These are phyloP conservation scores for Phytophthora ohioensis DNA, from an alignment of 352 stramenopile genomes.

Conservation along the genomic window DNA sequence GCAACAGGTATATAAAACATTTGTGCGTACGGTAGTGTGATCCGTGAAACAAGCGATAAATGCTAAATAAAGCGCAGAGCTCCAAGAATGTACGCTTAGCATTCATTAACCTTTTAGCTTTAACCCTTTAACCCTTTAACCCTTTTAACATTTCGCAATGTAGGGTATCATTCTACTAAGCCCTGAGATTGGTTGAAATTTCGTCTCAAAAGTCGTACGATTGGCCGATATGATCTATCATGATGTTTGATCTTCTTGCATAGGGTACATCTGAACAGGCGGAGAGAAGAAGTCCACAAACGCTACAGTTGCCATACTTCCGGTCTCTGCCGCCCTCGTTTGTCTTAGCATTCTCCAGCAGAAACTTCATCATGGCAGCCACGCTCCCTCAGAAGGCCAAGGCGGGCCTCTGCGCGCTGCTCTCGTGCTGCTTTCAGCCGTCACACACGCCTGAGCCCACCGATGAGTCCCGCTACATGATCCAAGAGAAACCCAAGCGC, in stretches of 20 bases:
- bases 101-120: neutral
- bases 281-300: slow-evolving; percentile 3
- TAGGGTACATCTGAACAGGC: slow-evolving; percentile 15
- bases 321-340: slow-evolving; percentile 6
- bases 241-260: slow-evolving; percentile 24
- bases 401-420: slow-evolving; percentile 50
- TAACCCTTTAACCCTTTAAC: neutral
- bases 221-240: neutral
- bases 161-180: neutral
- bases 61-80: no score
- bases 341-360: neutral
- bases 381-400: slow-evolving; percentile 39
- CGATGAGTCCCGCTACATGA: slow-evolving; percentile 54
- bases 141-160: neutral
- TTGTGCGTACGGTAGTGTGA: neutral
- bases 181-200: neutral
- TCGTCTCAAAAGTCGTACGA: neutral
- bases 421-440: slow-evolving; percentile 73
- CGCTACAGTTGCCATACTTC: neutral
- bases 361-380: slow-evolving; percentile 10
- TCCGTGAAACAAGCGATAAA: no score
- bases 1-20: neutral
- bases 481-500: slow-evolving; percentile 33
- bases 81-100: neutral
- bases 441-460: slow-evolving; percentile 29